phyloP scores from a whole-genome alignment of 2,329 filamentous ascomycete genomes.

The Aspergillus luchuensis region DNA sequence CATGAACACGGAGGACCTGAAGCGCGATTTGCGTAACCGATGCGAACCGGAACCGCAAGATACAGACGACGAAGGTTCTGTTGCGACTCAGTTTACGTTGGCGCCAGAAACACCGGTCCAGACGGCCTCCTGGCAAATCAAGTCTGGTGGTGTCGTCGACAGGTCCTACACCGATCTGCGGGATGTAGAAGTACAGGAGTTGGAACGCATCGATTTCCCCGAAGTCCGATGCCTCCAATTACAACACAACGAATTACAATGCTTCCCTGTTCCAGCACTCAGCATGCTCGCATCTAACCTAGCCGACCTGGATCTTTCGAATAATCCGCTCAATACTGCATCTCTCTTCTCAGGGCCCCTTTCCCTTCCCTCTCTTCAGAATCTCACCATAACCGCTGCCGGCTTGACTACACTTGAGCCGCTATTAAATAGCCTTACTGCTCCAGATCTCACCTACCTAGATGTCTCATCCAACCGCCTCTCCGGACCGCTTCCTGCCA shows the following conservation, averaged over 20 bases:
- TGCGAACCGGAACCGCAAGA: slow-evolving; percentile 54
- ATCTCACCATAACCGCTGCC: slow-evolving; percentile 75
- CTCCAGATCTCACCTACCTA: slow-evolving; percentile 72
- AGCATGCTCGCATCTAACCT: slow-evolving; percentile 71
- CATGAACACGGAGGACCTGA: slow-evolving; percentile 78
- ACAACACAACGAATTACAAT: slow-evolving; percentile 73
- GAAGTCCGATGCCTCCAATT: slow-evolving; percentile 64
- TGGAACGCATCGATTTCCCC: slow-evolving; percentile 48
- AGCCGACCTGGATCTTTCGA: slow-evolving; percentile 70
- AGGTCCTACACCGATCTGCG: slow-evolving; percentile 67
- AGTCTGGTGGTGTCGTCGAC: slow-evolving; percentile 59
- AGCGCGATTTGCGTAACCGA: slow-evolving; percentile 68
- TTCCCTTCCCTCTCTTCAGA: slow-evolving; percentile 71
- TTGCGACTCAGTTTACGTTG: slow-evolving; percentile 45
- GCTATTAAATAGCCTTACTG: slow-evolving; percentile 67
- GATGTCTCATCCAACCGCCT: slow-evolving; percentile 85
- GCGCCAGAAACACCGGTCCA: slow-evolving; percentile 47
- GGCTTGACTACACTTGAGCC: slow-evolving; percentile 70
- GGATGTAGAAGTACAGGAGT: slow-evolving; percentile 53
- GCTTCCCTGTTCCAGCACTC: slow-evolving; percentile 68
- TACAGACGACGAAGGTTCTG: slow-evolving; percentile 43
- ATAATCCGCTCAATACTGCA: slow-evolving; percentile 70
- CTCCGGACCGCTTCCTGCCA: slow-evolving; percentile 62
- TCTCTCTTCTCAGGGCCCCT: slow-evolving; percentile 67
- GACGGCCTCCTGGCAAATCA: slow-evolving; percentile 39